Evolutionary conservation across 1,284 basidiomycete species (phyloP).

Genomic region (Melampsora medusae): DNA sequence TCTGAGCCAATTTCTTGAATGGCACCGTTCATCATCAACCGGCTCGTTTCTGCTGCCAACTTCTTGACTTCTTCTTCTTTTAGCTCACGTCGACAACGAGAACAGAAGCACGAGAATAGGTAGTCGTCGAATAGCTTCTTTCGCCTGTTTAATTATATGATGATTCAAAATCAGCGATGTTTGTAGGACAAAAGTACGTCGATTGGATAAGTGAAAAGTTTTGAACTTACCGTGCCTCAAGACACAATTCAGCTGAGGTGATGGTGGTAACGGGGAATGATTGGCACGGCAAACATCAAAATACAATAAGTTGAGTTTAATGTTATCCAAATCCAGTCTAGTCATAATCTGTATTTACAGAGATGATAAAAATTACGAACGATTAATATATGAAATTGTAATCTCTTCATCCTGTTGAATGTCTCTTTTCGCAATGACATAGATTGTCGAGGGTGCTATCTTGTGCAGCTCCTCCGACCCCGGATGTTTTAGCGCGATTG

Average conservation of each 20-base stretch:
- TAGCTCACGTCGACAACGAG: slow-evolving; percentile 37
- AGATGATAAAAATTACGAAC: slow-evolving; percentile 18
- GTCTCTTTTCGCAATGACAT: slow-evolving; percentile 30
- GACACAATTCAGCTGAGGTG: slow-evolving; percentile 12
- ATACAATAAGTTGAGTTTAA: not conserved
- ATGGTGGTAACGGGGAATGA: no score
- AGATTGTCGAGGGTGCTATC: slow-evolving; percentile 43
- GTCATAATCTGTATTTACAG: no score
- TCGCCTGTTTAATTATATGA: slow-evolving; percentile 20
- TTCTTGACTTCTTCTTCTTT: slow-evolving; percentile 26
- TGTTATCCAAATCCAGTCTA: no score
- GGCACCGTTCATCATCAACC: slow-evolving; percentile 2
- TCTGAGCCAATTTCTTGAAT: slow-evolving; percentile 14
- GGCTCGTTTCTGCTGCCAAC: not conserved
- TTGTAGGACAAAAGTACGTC: not conserved
- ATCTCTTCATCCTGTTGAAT: slow-evolving; percentile 44
- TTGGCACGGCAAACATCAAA: not conserved
- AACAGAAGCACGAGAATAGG: slow-evolving; percentile 44
- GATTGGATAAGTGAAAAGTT: not conserved
- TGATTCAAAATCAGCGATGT: not conserved
- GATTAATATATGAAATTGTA: slow-evolving; percentile 38
- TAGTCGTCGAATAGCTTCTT: slow-evolving; percentile 44
- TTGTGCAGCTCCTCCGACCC: slow-evolving; percentile 41
- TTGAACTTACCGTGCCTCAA: slow-evolving; percentile 37
- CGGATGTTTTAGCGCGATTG: slow-evolving; percentile 24